These are phyloP conservation scores for Arachis hypogaea DNA, from an alignment of 306 rosid species.

Conservation along the genomic window DNA sequence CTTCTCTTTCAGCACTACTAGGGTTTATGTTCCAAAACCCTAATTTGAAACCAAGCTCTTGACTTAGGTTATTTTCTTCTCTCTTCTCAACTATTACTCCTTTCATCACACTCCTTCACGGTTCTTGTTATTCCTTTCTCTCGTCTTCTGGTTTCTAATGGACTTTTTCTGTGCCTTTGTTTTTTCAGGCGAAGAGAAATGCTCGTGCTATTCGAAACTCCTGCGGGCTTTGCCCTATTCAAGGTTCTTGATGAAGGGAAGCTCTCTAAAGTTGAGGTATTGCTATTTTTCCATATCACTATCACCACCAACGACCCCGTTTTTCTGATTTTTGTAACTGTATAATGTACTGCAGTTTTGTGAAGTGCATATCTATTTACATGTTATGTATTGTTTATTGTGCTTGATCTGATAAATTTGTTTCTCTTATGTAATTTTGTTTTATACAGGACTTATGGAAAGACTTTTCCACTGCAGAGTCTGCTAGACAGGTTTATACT, in stretches of 20 bases:
- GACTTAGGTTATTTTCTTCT: neutral
- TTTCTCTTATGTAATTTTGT: neutral
- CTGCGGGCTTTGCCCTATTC: slow-evolving; percentile 83
- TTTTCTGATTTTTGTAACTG: neutral
- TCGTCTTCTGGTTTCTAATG: no score
- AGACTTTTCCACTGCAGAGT: slow-evolving; percentile 63
- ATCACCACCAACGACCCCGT: neutral
- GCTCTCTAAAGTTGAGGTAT: slow-evolving; percentile 78
- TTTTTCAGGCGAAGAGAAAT: slow-evolving; percentile 52
- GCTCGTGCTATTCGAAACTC: slow-evolving; percentile 77
- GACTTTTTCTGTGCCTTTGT: no score
- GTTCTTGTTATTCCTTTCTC: no score
- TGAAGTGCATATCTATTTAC: no score
- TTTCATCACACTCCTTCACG: no score
- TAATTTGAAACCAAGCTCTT: neutral
- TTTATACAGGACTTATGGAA: slow-evolving; percentile 64
- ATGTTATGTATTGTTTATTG: neutral
- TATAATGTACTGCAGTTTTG: neutral
- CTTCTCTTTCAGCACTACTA: neutral
- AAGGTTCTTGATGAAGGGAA: slow-evolving; percentile 83
- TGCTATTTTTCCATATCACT: no score
- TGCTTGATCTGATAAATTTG: slow-evolving; percentile 5
- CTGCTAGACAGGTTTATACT: slow-evolving; percentile 77
- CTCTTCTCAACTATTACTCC: neutral
- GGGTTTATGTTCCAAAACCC: slow-evolving; percentile 38